Conservation (phyloP, 2,329 filamentous ascomycete species). For the Aspergillus oerlinghausenensis region DNA sequence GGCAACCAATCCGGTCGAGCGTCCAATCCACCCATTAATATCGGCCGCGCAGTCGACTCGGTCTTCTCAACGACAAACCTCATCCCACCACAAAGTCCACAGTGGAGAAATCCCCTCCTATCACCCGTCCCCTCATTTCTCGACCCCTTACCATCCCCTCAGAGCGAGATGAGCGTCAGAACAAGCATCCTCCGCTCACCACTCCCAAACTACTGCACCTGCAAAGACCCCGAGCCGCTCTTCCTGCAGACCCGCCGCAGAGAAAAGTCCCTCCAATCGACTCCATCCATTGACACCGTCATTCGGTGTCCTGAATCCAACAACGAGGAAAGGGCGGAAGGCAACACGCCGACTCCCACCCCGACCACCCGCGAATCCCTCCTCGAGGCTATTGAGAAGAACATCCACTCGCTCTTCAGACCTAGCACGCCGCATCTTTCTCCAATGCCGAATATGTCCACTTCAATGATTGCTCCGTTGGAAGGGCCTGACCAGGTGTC, state of each 20-base stretch:
- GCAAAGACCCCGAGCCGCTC: neutral
- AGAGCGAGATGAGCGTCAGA: neutral
- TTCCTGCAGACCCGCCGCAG: neutral
- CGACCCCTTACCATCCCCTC: neutral
- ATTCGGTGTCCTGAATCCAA: neutral
- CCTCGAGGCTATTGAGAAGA: neutral
- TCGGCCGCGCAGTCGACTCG: neutral
- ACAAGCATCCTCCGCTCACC: neutral
- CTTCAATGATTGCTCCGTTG: neutral
- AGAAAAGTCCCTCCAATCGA: neutral
- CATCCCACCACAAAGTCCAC: neutral
- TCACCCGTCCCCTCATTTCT: neutral
- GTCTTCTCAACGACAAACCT: neutral
- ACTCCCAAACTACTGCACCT: neutral
- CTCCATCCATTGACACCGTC: neutral
- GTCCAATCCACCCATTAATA: neutral
- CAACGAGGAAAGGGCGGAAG: neutral
- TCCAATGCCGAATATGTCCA: neutral
- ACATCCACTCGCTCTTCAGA: neutral
- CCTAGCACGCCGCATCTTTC: neutral
- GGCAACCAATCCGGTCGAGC: neutral
- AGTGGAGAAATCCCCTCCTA: neutral
- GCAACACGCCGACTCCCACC: neutral
- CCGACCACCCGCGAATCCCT: neutral
- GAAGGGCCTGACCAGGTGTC: neutral